These are phyloP conservation scores for Cryptococcus sp. DNA, from an alignment of 1,284 basidiomycete genomes.

Conservation along the genomic window DNA sequence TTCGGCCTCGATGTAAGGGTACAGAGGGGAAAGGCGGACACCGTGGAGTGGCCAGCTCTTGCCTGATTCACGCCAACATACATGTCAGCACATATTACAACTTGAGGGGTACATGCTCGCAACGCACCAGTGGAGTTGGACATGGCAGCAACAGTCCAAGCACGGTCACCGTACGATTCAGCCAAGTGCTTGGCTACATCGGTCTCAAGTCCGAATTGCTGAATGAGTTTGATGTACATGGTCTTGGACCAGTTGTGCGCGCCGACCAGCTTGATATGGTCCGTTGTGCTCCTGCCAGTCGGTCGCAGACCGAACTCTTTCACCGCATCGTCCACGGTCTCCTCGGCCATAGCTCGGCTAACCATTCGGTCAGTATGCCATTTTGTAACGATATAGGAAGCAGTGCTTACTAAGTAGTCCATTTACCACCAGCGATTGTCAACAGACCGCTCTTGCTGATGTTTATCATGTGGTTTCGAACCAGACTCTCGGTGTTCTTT, in stretches of 20 bases:
- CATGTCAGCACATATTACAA: not conserved
- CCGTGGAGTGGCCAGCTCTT: slow-evolving; percentile 84
- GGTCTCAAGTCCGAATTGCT: slow-evolving; percentile 86
- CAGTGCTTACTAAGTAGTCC: slow-evolving; percentile 79
- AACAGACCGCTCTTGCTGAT: slow-evolving; percentile 78
- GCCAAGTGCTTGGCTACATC: slow-evolving; percentile 92
- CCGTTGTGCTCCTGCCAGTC: slow-evolving; percentile 73
- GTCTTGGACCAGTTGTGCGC: slow-evolving; percentile 92
- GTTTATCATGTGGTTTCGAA: slow-evolving; percentile 93
- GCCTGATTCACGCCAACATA: slow-evolving; percentile 50
- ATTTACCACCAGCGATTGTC: slow-evolving; percentile 96
- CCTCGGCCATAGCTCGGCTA: slow-evolving; percentile 85
- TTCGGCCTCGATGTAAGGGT: slow-evolving; percentile 93
- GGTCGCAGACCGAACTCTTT: slow-evolving; percentile 68
- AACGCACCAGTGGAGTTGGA: slow-evolving; percentile 65
- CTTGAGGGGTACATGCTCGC: not conserved
- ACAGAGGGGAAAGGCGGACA: slow-evolving; percentile 68
- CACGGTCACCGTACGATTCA: slow-evolving; percentile 88
- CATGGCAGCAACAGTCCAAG: slow-evolving; percentile 88
- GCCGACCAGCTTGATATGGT: slow-evolving; percentile 80
- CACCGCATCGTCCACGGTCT: slow-evolving; percentile 88
- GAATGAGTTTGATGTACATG: slow-evolving; percentile 96
- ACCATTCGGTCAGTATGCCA: slow-evolving; percentile 1
- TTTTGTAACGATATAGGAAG: not conserved
- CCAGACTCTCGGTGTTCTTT: slow-evolving; percentile 80